Evolutionary conservation across 129 eudicot species (phyloP).

Genomic region (Tagetes erecta): DNA sequence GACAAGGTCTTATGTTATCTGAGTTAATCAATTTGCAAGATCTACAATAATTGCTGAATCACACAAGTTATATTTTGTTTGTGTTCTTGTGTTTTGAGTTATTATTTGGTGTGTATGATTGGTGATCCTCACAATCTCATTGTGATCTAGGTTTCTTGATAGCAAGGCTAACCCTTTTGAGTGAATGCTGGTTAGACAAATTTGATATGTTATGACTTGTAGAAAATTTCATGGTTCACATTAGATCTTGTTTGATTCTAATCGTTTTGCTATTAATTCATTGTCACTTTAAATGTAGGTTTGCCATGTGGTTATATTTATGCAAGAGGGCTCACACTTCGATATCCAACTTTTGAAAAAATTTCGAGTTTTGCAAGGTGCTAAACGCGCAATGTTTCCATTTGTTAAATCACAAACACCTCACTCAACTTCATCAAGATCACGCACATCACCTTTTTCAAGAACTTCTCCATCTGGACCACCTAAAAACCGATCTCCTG

Average conservation of each 20-base stretch:
- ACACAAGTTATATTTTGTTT: background rate
- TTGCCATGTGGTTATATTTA: slow-evolving; percentile 67
- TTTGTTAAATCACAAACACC: slow-evolving; percentile 48
- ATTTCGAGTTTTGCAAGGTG: slow-evolving; percentile 83
- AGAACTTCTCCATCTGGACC: slow-evolving; percentile 46
- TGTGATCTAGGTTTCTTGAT: background rate
- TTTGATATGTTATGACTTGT: slow-evolving; percentile 6
- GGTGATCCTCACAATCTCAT: background rate
- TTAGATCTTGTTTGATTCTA: background rate
- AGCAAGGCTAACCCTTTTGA: background rate
- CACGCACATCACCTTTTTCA: slow-evolving; percentile 53
- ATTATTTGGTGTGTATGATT: background rate
- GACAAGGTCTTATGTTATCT: too few species aligned
- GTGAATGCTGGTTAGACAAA: background rate
- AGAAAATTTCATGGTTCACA: background rate
- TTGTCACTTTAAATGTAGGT: slow-evolving; percentile 60
- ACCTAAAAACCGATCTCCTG: slow-evolving; percentile 64
- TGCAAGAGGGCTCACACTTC: slow-evolving; percentile 90
- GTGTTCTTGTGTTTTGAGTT: background rate
- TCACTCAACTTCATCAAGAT: slow-evolving; percentile 48
- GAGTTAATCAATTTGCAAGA: slow-evolving; percentile 5
- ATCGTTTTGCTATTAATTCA: slow-evolving; percentile 27
- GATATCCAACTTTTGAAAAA: slow-evolving; percentile 65
- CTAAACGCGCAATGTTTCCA: slow-evolving; percentile 76
- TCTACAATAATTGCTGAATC: slow-evolving; percentile 4